phyloP scores from a whole-genome alignment of 2,329 filamentous ascomycete genomes.

The Fusarium neocosmosporiellum region DNA sequence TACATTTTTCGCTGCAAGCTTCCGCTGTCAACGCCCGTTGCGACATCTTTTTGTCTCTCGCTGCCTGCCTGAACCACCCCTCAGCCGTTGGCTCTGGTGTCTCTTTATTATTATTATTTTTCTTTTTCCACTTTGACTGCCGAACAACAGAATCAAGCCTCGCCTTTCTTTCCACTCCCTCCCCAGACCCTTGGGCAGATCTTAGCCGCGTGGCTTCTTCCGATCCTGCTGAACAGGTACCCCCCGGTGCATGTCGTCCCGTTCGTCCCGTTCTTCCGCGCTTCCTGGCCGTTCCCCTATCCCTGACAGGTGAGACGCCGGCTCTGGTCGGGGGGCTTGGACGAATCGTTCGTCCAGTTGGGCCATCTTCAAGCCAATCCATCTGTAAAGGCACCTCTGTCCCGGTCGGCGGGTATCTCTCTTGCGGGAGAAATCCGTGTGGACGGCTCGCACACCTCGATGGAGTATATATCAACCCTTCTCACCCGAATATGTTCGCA shows the following conservation, averaged over 20 bases:
- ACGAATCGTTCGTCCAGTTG: neutral
- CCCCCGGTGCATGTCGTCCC: neutral
- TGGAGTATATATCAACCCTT: constrained; percentile 2
- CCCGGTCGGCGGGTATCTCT: neutral
- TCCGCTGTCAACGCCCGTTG: neutral
- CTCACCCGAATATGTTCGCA: constrained; percentile 13
- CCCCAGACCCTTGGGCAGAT: neutral
- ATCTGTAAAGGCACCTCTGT: neutral
- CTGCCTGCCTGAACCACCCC: neutral
- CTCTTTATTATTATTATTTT: too few relatives aligned
- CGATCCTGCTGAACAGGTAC: neutral
- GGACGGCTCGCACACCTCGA: neutral
- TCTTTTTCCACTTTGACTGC: neutral
- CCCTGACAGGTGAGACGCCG: neutral
- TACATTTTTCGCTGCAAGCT: neutral
- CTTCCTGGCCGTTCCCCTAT: neutral
- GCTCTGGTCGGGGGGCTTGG: neutral
- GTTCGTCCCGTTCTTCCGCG: neutral
- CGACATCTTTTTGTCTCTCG: neutral
- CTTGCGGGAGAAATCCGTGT: neutral
- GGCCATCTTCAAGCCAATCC: neutral
- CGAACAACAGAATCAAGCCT: neutral
- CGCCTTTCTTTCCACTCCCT: neutral
- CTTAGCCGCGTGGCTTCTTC: neutral
- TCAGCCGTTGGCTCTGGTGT: neutral